These are phyloP conservation scores for Ogataea allantospora DNA, from an alignment of 805 yeast genomes.

Conservation along the genomic window DNA sequence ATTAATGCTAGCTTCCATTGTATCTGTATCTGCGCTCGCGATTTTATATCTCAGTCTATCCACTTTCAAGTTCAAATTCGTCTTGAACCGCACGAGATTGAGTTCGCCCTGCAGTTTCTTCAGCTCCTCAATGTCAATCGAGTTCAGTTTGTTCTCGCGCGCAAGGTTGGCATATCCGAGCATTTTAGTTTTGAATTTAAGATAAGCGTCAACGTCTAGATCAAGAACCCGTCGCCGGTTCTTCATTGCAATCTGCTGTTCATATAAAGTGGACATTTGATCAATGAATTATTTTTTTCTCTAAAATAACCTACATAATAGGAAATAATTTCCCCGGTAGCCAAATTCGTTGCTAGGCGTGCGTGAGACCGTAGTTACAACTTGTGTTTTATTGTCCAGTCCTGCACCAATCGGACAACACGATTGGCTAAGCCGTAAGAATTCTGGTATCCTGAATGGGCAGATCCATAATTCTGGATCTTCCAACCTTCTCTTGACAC, in stretches of 20 bases:
- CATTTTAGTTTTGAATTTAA: slow-evolving; percentile 23
- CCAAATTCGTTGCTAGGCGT: background rate
- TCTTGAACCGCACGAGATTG: slow-evolving; percentile 18
- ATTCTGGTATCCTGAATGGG: slow-evolving; percentile 71
- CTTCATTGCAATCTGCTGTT: slow-evolving; percentile 26
- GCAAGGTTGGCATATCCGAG: slow-evolving; percentile 15
- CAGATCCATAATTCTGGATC: slow-evolving; percentile 71
- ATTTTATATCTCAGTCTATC: slow-evolving; percentile 22
- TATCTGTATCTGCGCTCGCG: slow-evolving; percentile 15
- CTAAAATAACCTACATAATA: background rate
- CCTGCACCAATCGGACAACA: slow-evolving; percentile 24
- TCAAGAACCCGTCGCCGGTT: slow-evolving; percentile 32
- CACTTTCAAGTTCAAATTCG: slow-evolving; percentile 18
- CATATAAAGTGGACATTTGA: slow-evolving; percentile 7
- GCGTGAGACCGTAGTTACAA: background rate
- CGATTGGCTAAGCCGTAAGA: slow-evolving; percentile 28
- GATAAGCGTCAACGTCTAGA: slow-evolving; percentile 29
- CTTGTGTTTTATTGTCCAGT: slow-evolving; percentile 3
- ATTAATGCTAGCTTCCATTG: slow-evolving; percentile 22
- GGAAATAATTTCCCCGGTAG: background rate
- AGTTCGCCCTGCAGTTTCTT: slow-evolving; percentile 20
- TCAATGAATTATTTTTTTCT: background rate
- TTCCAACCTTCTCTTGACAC: slow-evolving; percentile 35
- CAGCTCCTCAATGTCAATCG: slow-evolving; percentile 16
- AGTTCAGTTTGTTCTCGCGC: slow-evolving; percentile 18